Evolutionary conservation across 2,329 filamentous ascomycete genomes (phyloP).

Genomic region (Ceratocystis papillata): DNA sequence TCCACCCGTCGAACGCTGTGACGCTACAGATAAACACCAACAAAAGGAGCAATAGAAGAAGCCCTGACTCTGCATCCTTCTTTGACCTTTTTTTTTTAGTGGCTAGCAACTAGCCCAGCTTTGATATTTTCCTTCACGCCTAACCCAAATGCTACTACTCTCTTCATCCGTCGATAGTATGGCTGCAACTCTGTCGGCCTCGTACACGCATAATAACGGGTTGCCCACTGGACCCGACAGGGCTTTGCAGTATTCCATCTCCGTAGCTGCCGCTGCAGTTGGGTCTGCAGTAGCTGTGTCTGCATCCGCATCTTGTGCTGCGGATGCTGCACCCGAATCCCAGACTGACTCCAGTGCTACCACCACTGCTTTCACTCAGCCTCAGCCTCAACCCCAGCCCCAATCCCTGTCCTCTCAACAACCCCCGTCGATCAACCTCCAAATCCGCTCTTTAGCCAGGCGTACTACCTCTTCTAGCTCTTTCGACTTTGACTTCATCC

Average conservation of each 20-base stretch:
- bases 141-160: not conserved
- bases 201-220: not conserved
- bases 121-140: not conserved
- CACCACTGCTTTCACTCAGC: not conserved
- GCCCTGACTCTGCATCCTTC: not conserved
- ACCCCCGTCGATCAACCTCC: slow-evolving; percentile 1
- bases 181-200: slow-evolving; percentile 4
- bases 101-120: not conserved
- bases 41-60: not conserved
- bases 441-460: not conserved
- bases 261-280: not conserved
- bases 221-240: not conserved
- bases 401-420: not conserved
- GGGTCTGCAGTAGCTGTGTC: not conserved
- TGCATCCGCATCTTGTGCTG: slow-evolving; percentile 4
- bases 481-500: not conserved
- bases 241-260: not conserved
- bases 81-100: not conserved
- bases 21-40: not conserved
- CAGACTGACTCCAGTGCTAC: not conserved
- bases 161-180: slow-evolving; percentile 4
- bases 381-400: slow-evolving; percentile 4
- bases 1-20: not conserved
- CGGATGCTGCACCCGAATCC: not conserved
- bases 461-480: not conserved